Percentiles rank a stretch among this genome's conserved stretches.
Evolutionary conservation across 257 asterid species (phyloP).

Genomic region (Solanum pinnatisectum): DNA sequence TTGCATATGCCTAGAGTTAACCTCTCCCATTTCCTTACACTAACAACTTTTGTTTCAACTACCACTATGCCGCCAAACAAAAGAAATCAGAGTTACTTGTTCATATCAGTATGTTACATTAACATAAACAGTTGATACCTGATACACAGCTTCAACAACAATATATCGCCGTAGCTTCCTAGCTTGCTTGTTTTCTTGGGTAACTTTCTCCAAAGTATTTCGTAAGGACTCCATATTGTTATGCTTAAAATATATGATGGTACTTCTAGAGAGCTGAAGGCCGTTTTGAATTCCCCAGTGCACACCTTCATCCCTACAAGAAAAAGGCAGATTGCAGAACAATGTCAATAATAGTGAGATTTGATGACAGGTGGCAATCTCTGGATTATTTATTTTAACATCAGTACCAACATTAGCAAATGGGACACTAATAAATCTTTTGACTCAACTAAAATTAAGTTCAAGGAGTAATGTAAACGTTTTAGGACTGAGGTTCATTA

Average conservation of each 20-base stretch:
- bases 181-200: conserved; percentile 68
- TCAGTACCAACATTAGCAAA: not conserved
- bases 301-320: conserved; percentile 85
- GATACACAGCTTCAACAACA: conserved; percentile 88
- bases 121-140: conserved; percentile 38
- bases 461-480: not conserved
- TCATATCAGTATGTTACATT: not conserved
- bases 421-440: not conserved
- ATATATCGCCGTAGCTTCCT: conserved; percentile 90
- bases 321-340: not conserved
- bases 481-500: not conserved
- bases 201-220: conserved; percentile 52
- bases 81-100: not conserved
- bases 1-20: not conserved
- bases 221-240: conserved; percentile 70
- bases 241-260: conserved; percentile 79
- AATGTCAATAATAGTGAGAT: not conserved
- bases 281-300: conserved; percentile 98
- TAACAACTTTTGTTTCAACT: not conserved
- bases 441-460: not conserved
- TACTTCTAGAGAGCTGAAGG: conserved; percentile 92
- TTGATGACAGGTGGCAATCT: not conserved
- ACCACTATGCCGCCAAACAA: not conserved
- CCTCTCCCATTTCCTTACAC: not conserved
- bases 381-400: not conserved